Evolutionary conservation across 108 stramenopile genomes (phyloP).

Genomic region (Cyclotella atomus): DNA sequence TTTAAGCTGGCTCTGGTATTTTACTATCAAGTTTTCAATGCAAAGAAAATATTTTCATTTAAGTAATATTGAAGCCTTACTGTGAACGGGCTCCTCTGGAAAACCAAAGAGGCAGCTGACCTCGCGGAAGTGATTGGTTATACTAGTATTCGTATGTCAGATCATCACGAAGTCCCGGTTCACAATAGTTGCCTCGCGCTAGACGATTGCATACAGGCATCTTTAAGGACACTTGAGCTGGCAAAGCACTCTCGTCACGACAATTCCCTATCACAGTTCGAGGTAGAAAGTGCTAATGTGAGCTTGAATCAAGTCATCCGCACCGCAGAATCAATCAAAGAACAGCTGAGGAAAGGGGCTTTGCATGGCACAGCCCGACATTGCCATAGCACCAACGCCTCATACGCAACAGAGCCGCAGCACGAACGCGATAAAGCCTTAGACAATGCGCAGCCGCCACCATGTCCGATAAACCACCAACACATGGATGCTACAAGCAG

Average conservation of each 20-base stretch:
- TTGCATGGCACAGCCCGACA: no score
- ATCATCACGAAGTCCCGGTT: no score
- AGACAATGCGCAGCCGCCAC: neutral
- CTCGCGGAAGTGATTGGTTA: no score
- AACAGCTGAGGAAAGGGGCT: slow-evolving; percentile 20
- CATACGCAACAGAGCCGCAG: neutral
- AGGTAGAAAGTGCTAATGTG: slow-evolving; percentile 20
- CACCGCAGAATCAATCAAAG: slow-evolving; percentile 42
- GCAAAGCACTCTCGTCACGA: slow-evolving; percentile 10
- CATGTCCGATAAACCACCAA: neutral
- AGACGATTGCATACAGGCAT: slow-evolving; percentile 32
- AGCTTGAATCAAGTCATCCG: slow-evolving; percentile 31
- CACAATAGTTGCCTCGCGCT: slow-evolving; percentile 3
- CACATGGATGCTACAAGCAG: neutral
- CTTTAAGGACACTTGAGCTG: slow-evolving; percentile 33
- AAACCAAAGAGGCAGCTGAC: no score
- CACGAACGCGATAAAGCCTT: neutral
- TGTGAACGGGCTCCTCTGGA: no score
- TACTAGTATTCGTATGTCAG: no score
- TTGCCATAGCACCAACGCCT: no score
- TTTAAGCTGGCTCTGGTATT: no score
- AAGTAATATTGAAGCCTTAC: neutral
- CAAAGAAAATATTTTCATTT: neutral
- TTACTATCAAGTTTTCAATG: neutral
- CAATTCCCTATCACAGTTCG: slow-evolving; percentile 25